phyloP scores from a whole-genome alignment of 148 eudicot genomes.

The Polygonum maritimum region DNA sequence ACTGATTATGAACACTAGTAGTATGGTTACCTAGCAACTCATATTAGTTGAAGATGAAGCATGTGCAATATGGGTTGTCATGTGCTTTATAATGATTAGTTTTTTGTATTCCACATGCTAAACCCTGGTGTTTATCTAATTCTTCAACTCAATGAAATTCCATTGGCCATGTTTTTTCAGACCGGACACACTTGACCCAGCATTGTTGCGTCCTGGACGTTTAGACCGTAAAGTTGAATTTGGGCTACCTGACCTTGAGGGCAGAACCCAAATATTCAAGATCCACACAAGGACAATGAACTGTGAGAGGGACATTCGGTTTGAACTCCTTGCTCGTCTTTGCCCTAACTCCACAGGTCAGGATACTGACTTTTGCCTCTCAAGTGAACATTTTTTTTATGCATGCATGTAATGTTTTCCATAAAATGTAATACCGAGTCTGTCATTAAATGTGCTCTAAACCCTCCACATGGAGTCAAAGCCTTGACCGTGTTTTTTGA shows the following conservation, averaged over 20 bases:
- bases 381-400: background rate
- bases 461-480: background rate
- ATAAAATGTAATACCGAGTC: background rate
- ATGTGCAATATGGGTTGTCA: background rate
- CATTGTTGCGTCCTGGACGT: constrained; percentile 83
- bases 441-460: background rate
- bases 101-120: background rate
- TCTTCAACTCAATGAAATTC: background rate
- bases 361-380: background rate
- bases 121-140: background rate
- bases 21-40: background rate
- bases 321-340: constrained; percentile 91
- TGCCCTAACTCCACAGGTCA: constrained; percentile 95
- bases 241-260: constrained; percentile 87
- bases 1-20: background rate
- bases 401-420: too few species aligned
- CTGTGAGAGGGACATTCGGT: constrained; percentile 84
- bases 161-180: constrained; percentile 19
- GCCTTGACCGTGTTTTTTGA: background rate
- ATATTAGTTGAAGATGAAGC: background rate
- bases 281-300: constrained; percentile 94
- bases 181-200: constrained; percentile 90
- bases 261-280: constrained; percentile 83
- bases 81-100: background rate
- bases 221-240: constrained; percentile 88